A percentile compares a stretch with the other conserved stretches of the same genome.
phyloP scores from a whole-genome alignment of 305 asterid species.

The Fraxinus velutina region DNA sequence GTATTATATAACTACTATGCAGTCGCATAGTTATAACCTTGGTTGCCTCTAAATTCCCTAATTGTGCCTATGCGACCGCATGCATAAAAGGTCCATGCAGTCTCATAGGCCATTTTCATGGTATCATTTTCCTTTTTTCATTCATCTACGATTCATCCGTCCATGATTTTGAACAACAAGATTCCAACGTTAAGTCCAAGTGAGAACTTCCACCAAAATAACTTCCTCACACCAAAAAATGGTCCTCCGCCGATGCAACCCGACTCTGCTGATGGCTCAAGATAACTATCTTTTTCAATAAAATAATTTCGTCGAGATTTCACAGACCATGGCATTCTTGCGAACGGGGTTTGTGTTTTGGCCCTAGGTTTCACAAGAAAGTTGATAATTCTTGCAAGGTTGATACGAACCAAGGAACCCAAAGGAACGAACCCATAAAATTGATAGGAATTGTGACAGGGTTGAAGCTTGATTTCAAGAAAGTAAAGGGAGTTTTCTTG shows the following conservation, averaged over 20 bases:
- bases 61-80: too few species aligned
- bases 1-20: too few species aligned
- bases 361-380: not conserved
- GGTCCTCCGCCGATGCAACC: not conserved
- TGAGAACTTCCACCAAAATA: slow-evolving; percentile 41
- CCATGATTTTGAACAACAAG: too few species aligned
- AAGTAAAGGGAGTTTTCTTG: not conserved
- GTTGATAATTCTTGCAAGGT: not conserved
- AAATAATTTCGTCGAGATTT: not conserved
- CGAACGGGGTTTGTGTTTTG: not conserved
- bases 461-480: not conserved
- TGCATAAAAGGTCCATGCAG: too few species aligned
- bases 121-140: too few species aligned
- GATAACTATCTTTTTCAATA: slow-evolving; percentile 17
- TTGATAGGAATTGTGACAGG: not conserved
- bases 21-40: too few species aligned
- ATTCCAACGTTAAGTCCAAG: slow-evolving; percentile 47
- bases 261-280: slow-evolving; percentile 25
- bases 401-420: not conserved
- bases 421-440: not conserved
- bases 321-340: not conserved
- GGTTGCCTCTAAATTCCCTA: too few species aligned
- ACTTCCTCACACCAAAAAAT: slow-evolving; percentile 4
- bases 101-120: too few species aligned
- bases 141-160: too few species aligned